Evolutionary conservation across 306 rosid genomes (phyloP), one percentile per base, ranked within the genome.

Genomic region (Cercis canadensis): DNA sequence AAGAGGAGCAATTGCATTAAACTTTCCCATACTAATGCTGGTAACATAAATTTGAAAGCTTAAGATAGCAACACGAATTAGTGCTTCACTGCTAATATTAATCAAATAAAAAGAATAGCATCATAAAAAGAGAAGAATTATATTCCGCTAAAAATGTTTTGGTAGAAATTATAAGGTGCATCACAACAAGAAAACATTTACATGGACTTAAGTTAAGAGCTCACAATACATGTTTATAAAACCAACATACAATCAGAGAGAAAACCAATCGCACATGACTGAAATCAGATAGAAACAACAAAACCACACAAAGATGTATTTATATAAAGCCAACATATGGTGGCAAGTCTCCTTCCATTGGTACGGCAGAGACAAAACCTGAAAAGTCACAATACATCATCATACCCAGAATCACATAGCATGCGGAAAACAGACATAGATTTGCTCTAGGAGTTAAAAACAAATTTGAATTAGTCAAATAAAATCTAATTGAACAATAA

Each of bases 201-300:
- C 11, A 29, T 33, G 19, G 13, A 34, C 7, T 3, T 16, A 24
- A 29, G 31, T 3, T 16, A 24, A 29, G 31, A 55, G 55, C 46
- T 15, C 34, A 69, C 14, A 51, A 58, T 24, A 24, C 29, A 41
- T 17, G 13, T 53, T n/a, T 40, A 69, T 63, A 21, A 45, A 70
- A 45, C 32, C 12, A 44, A 51, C 3, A 36, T 57, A 57, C 37
- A 47, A 60, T 65, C 44, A 60, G 2, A 17, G 7, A 19, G 21
- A 57, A 36, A 43, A 57, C 29, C 36, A 57, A 5, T 15, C 15
- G 16, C 41, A 69, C 33, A 9, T 21, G 37, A 31, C 39, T 47
- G 68, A 49, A 39, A 75, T 43, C 40, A 49, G 31, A 31, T 41
- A 44, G 44, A 67, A 7, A 31, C 19, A 51, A 40, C 67, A 66